phyloP scores from a whole-genome alignment of 2,329 filamentous ascomycete species.

The Cytospora schulzeri region DNA sequence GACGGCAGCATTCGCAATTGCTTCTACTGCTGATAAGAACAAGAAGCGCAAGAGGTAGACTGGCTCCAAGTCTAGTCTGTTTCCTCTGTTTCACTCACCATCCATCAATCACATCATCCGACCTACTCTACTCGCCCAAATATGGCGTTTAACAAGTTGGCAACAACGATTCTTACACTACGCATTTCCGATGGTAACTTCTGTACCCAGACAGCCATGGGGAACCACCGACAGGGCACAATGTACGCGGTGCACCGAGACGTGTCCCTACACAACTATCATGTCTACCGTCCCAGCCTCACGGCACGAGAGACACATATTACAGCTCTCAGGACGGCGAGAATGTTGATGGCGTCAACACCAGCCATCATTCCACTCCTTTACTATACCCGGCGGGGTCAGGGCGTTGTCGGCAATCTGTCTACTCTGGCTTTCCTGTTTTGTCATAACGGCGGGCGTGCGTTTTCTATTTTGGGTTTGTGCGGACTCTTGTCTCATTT shows the following conservation, averaged over 20 bases:
- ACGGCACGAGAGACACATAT: background rate
- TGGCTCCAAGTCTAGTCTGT: background rate
- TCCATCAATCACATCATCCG: background rate
- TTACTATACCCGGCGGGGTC: slow-evolving; percentile 23
- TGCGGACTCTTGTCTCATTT: slow-evolving; percentile 12
- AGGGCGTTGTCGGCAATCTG: slow-evolving; percentile 26
- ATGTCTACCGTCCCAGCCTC: slow-evolving; percentile 8
- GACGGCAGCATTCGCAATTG: slow-evolving; percentile 48
- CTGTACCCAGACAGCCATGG: background rate
- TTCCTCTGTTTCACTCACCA: too few relatives aligned
- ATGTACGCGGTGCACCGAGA: background rate
- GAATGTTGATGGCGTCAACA: slow-evolving; percentile 19
- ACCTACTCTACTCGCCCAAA: background rate
- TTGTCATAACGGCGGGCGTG: slow-evolving; percentile 24
- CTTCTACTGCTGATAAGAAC: slow-evolving; percentile 52
- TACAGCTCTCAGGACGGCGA: slow-evolving; percentile 8
- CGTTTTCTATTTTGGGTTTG: slow-evolving; percentile 14
- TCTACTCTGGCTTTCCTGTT: slow-evolving; percentile 12
- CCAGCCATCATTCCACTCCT: slow-evolving; percentile 24
- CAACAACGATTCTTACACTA: background rate
- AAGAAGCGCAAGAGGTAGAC: slow-evolving; percentile 64
- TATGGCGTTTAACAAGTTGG: background rate
- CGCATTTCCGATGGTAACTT: background rate
- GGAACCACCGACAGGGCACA: background rate
- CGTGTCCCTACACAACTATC: slow-evolving; percentile 11